Evolutionary conservation across 768 basidiomycete genomes (phyloP), one percentile per base, ranked within the genome.

Genomic region (Gelatoporia subvermispora): DNA sequence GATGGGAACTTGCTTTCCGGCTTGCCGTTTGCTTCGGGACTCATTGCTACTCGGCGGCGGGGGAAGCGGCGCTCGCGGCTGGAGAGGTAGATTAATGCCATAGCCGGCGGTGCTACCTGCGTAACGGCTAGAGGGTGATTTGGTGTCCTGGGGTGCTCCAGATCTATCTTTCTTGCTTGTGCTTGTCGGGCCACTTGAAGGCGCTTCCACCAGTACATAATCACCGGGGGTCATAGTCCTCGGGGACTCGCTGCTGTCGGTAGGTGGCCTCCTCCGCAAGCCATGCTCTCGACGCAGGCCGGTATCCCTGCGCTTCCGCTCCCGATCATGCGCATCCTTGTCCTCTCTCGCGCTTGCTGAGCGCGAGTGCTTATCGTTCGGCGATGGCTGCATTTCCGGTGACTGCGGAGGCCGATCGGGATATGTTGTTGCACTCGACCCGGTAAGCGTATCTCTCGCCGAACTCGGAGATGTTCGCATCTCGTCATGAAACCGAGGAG

Each of bases 1-100:
- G 8, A 59, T 41, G 1, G 77, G 76, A 25, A 82, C 70, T 74
- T 70, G 41, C 72, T 71, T 35, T 72, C 72, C 48, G 5, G 40
- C 18, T 13, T 39, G 45, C 22, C 55, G 52, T 35, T 59, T 59
- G 44, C 50, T 54, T 24, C 56, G 57, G 3, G 55, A 51, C 43
- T 59, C 59, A 34, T 49, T 47, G 16, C 50, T 49, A 21, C 55
- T 49, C 40, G 60, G 31, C 48, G 50, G 35, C 52, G 51, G 3
- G 49, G 58, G 36, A 38, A 45, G 44, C 41, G 37, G 55, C 13
- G 28, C 28, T 7, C 28, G 28, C 5, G 28, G 28, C 13, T 31
- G 28, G 13, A 7, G 28, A 5, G 28, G 28, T 13, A 31, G 13
- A 31, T 31, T 5, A 13, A 31, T 31, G 28, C 28, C 28, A 13